Base-by-base conservation (phyloP, 2,329 filamentous ascomycete species). In the Exophiala lecanii-corni region DNA sequence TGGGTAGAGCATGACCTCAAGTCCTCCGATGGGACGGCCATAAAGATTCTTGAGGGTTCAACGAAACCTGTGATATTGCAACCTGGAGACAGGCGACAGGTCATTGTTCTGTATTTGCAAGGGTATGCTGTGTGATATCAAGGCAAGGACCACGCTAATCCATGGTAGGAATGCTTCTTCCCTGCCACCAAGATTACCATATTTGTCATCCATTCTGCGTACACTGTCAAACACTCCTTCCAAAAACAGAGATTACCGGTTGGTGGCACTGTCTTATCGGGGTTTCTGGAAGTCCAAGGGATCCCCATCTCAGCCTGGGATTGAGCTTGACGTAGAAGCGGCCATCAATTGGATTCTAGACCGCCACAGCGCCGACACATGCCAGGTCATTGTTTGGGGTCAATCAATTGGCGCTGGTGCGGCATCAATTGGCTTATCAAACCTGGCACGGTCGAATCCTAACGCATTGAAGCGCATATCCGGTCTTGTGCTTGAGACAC, bases 261-360 rank as follows among this genome's bases (percentile, higher is more conserved):
- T 77, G 3, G 62, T 71, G 1, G 71, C 70, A 3, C 55, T 77
- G 5, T 77, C 74, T 4, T 78, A 87, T 59, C 78, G 84, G 32
- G 84, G 85, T 9, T 91, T 83, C 60, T 91, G 86, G 86, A 87
- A 73, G 9, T 89, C 84, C 2, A 73, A 76, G 21, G 86, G 87
- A 13, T 36, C 41, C 21, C 78, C 85, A 5, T 82, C 79, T 2
- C 84, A 89, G 58, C 66, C 63, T 26, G 86, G 85, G 2, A 83
- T 91, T 51, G 75, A 84, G 54, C 64, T 73, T 13, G 86, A 91
- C 60, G 76, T 82, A 1, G 69, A 75, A 43, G 82, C 84, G 1
- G 76, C 81, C 5, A 58, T 86, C 16, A 55, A 67, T 7, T 87
- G 82, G 82, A 72, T 84, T 17, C 67, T 68, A 3, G 57, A 72